phyloP scores from a whole-genome alignment of 306 rosid species.

The Sophora flavescens region DNA sequence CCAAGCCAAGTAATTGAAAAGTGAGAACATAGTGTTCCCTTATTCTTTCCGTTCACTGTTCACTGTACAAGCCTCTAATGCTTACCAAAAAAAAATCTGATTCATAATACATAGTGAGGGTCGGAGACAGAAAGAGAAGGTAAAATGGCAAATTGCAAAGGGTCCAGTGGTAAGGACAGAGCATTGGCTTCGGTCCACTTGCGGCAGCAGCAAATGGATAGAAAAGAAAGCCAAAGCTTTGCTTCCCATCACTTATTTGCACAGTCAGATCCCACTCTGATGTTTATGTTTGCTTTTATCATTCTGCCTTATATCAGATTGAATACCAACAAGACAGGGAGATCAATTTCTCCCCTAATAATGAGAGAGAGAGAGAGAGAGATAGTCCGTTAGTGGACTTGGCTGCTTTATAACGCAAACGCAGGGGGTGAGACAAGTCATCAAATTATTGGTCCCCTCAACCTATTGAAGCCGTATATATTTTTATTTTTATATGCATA shows the following conservation, averaged over 20 bases:
- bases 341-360: constrained; percentile 55
- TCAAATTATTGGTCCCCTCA: constrained; percentile 58
- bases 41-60: constrained; percentile 20
- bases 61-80: constrained; percentile 44
- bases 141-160: constrained; percentile 16
- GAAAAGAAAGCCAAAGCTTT: constrained; percentile 57
- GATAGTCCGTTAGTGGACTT: constrained; percentile 43
- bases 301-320: constrained; percentile 53
- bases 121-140: constrained; percentile 20
- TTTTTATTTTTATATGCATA: not conserved
- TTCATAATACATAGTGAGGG: constrained; percentile 35
- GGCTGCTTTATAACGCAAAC: constrained; percentile 63
- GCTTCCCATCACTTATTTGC: constrained; percentile 62
- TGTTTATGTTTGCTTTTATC: constrained; percentile 62
- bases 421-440: constrained; percentile 70
- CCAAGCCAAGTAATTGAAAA: constrained; percentile 29
- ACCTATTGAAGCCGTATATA: not conserved
- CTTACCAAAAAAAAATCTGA: constrained; percentile 40
- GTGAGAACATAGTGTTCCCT: constrained; percentile 40
- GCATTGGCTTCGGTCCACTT: constrained; percentile 47
- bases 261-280: constrained; percentile 79
- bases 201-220: constrained; percentile 47
- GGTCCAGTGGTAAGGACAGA: constrained; percentile 30
- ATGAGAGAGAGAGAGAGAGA: constrained; percentile 46
- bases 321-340: constrained; percentile 67